Conservation (phyloP, 306 rosid genomes). For the Prunus salicina region DNA sequence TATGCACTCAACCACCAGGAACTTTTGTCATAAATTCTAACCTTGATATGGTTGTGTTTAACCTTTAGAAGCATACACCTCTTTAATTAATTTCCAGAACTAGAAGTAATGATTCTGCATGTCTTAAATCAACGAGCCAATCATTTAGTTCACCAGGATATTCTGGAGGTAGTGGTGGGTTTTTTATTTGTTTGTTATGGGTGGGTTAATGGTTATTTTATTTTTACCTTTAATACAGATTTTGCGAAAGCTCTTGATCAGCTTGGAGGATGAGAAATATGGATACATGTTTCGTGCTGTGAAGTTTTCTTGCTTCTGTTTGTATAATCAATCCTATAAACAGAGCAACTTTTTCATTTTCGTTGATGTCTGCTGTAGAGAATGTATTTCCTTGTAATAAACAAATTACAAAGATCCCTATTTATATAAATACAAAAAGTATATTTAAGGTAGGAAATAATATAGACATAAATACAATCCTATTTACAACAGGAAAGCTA, state of each 20-base stretch:
- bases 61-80: background rate
- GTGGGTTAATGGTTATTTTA: background rate
- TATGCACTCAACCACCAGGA: background rate
- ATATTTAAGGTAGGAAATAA: too few species aligned
- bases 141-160: background rate
- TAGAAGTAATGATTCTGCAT: background rate
- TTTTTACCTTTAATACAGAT: conserved; percentile 29
- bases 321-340: too few species aligned
- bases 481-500: too few species aligned
- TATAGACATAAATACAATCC: too few species aligned
- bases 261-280: conserved; percentile 45
- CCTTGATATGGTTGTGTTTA: background rate
- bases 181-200: background rate
- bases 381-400: too few species aligned
- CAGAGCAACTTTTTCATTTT: too few species aligned
- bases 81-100: background rate
- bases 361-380: too few species aligned
- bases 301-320: conserved; percentile 13
- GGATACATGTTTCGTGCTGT: conserved; percentile 42
- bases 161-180: background rate
- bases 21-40: background rate
- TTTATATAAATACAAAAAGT: too few species aligned
- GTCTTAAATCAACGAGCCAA: background rate
- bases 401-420: too few species aligned
- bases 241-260: conserved; percentile 50